These are phyloP conservation scores for Xylaria telfairii DNA, from an alignment of 495 filamentous ascomycete genomes.

Conservation along the genomic window DNA sequence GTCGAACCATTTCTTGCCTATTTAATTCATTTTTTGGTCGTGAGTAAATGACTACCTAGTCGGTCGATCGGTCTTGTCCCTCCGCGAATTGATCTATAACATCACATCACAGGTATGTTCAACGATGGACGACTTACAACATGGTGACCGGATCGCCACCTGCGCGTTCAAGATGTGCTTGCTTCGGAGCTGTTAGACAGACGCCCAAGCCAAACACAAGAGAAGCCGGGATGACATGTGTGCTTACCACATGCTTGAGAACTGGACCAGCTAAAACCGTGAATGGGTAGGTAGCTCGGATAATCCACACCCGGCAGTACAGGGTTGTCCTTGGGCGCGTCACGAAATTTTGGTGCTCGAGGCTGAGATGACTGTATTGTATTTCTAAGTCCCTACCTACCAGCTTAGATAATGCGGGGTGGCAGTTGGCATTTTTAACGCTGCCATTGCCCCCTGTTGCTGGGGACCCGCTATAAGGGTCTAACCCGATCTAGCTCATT, in stretches of 20 bases:
- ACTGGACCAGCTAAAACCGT: neutral
- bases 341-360: conserved; percentile 16
- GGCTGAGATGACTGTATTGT: neutral
- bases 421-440: neutral
- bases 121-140: conserved; percentile 67
- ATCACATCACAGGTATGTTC: neutral
- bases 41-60: neutral
- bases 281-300: conserved; percentile 5
- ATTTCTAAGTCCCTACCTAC: neutral
- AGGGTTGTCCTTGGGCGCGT: conserved; percentile 11
- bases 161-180: conserved; percentile 99
- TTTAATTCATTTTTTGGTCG: neutral
- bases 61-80: neutral
- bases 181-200: conserved; percentile 44
- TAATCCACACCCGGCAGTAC: neutral
- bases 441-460: neutral
- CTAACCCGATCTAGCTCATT: no score
- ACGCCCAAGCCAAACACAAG: neutral
- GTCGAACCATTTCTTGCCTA: conserved; percentile 97
- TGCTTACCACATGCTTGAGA: conserved; percentile 38
- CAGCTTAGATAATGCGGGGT: conserved; percentile 16
- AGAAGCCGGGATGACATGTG: neutral
- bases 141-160: conserved; percentile 92
- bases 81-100: neutral
- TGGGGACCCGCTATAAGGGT: conserved; percentile 6